Evolutionary conservation across 208 protist genomes (phyloP).

Genomic region (Angomonas deanei): DNA sequence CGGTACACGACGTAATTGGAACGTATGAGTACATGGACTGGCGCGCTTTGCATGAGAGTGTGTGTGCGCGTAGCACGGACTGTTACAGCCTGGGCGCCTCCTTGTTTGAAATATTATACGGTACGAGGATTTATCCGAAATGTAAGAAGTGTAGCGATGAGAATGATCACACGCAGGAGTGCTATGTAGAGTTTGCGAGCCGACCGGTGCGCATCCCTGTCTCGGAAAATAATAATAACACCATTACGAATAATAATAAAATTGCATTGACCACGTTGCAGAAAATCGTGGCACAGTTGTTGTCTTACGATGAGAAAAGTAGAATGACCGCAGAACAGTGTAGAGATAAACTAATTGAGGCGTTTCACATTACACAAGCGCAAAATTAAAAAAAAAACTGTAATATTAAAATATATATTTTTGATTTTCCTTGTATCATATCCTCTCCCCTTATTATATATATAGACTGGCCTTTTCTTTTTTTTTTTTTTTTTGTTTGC

Average conservation of each 20-base stretch:
- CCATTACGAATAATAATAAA: not conserved
- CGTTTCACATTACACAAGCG: constrained; percentile 34
- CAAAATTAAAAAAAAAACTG: constrained; percentile 3
- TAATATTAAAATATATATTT: constrained; percentile 8
- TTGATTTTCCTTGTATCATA: constrained; percentile 1
- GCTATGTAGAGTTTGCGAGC: constrained; percentile 56
- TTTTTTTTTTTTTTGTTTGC: constrained; percentile 3
- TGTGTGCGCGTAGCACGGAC: constrained; percentile 70
- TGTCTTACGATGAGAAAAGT: constrained; percentile 24
- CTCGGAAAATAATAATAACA: not conserved
- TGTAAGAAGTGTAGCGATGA: constrained; percentile 39
- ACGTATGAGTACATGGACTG: constrained; percentile 89
- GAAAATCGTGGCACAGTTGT: constrained; percentile 37
- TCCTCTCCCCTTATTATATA: not conserved
- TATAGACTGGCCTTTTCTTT: not conserved
- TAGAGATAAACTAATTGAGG: constrained; percentile 27
- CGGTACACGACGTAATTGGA: constrained; percentile 53
- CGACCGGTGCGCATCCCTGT: constrained; percentile 12
- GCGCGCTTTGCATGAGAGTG: constrained; percentile 50
- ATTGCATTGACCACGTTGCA: constrained; percentile 35
- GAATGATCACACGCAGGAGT: constrained; percentile 62
- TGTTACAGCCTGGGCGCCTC: constrained; percentile 73
- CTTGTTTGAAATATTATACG: constrained; percentile 71
- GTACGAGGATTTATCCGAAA: constrained; percentile 59
- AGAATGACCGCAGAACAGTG: constrained; percentile 68